Evolutionary conservation across 208 protist species (phyloP).

Genomic region (Wallacemonas collosoma): DNA sequence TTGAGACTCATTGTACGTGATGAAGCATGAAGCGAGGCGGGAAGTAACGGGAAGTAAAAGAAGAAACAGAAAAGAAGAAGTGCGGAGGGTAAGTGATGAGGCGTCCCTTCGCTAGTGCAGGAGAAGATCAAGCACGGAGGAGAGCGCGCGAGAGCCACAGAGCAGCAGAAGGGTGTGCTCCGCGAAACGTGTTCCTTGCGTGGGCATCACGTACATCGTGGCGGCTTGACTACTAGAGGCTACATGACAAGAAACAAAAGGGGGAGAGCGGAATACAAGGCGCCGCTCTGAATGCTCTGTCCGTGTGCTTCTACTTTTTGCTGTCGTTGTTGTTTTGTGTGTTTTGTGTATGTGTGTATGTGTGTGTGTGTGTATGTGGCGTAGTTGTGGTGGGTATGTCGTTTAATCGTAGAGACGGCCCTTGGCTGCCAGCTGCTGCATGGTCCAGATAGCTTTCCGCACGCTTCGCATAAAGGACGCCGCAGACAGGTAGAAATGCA

Average conservation of each 20-base stretch:
- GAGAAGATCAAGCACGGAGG: neutral
- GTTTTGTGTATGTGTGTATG: neutral
- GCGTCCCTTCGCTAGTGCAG: too few relatives aligned
- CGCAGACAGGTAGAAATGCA: slow-evolving; percentile 49
- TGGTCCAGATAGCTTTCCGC: slow-evolving; percentile 50
- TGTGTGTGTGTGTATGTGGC: neutral
- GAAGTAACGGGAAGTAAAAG: neutral
- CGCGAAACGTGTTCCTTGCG: too few relatives aligned
- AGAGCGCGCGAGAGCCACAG: neutral
- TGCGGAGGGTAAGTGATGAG: neutral
- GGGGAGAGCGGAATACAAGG: too few relatives aligned
- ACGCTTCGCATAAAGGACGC: slow-evolving; percentile 41
- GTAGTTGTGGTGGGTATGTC: neutral
- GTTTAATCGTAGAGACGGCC: slow-evolving; percentile 23
- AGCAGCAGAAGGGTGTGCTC: too few relatives aligned
- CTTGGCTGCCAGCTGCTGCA: slow-evolving; percentile 37
- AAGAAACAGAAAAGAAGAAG: neutral
- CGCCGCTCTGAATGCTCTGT: too few relatives aligned
- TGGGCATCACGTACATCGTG: too few relatives aligned
- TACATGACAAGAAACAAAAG: too few relatives aligned
- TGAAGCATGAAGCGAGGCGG: too few relatives aligned
- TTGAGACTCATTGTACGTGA: too few relatives aligned
- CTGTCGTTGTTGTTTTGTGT: slow-evolving; percentile 14
- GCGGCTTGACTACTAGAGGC: too few relatives aligned
- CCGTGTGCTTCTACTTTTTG: neutral